A percentile compares a stretch with the other conserved stretches of the same genome.
These are phyloP conservation scores for Piromyces finnis DNA, from an alignment of 192 early-diverging fungal genomes.

Conservation along the genomic window DNA sequence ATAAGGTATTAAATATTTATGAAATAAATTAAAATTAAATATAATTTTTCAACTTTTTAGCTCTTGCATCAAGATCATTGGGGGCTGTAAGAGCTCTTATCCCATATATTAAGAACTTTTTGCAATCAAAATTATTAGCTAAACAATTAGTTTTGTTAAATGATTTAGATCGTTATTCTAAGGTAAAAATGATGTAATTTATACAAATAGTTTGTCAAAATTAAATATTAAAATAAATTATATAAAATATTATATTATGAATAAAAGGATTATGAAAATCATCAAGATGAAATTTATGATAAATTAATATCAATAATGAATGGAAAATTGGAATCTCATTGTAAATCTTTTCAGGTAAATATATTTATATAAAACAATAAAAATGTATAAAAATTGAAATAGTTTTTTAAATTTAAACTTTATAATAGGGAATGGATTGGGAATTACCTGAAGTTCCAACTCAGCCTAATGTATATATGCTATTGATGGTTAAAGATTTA, in stretches of 20 bases:
- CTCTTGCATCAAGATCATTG: constrained; percentile 83
- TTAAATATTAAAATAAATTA: too few relatives aligned
- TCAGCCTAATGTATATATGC: constrained; percentile 48
- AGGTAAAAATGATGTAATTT: too few relatives aligned
- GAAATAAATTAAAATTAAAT: too few relatives aligned
- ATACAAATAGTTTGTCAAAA: too few relatives aligned
- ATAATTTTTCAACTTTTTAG: constrained; percentile 8
- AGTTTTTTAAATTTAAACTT: too few relatives aligned
- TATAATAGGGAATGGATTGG: constrained; percentile 15
- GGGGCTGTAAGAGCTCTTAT: constrained; percentile 72
- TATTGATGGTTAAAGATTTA: constrained; percentile 74
- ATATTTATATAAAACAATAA: not conserved
- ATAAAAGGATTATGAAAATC: constrained; percentile 60
- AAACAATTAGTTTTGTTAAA: constrained; percentile 65
- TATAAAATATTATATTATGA: too few relatives aligned
- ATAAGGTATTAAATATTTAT: too few relatives aligned
- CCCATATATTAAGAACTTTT: constrained; percentile 58
- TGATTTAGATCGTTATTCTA: constrained; percentile 73
- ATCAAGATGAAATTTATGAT: constrained; percentile 74
- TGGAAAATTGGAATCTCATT: constrained; percentile 62
- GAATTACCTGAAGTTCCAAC: not conserved
- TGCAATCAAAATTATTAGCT: constrained; percentile 46
- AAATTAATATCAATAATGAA: constrained; percentile 94
- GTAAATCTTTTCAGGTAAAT: constrained; percentile 45
- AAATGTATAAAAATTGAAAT: too few relatives aligned